A percentile compares a stretch with the other conserved stretches of the same genome.
phyloP scores from a whole-genome alignment of 164 flowering plant species.

The Nelumbo lutea region DNA sequence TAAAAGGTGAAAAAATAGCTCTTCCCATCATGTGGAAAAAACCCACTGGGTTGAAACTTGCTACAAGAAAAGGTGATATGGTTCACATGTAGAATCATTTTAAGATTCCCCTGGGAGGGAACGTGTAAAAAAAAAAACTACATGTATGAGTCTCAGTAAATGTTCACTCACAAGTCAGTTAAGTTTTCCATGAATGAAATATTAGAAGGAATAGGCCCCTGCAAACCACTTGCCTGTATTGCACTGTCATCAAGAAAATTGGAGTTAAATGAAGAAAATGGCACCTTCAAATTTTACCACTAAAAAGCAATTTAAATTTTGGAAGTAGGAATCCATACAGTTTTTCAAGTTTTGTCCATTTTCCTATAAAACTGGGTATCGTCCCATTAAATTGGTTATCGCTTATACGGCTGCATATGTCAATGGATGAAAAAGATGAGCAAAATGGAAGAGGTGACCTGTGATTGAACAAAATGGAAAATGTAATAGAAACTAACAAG shows the following conservation, averaged over 20 bases:
- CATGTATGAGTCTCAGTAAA: too few species aligned
- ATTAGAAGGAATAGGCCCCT: slow-evolving; percentile 60
- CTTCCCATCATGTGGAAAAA: too few species aligned
- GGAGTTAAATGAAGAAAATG: not conserved
- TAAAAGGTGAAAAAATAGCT: too few species aligned
- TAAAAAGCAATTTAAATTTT: not conserved
- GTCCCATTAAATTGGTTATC: not conserved
- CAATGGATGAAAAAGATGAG: not conserved
- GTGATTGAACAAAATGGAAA: not conserved
- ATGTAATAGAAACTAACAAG: not conserved
- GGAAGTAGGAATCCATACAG: not conserved
- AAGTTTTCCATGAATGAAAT: slow-evolving; percentile 42
- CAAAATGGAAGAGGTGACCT: not conserved
- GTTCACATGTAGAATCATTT: too few species aligned
- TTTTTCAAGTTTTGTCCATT: not conserved
- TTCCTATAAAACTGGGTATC: not conserved
- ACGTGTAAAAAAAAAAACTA: too few species aligned
- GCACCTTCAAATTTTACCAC: not conserved
- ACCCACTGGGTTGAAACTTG: too few species aligned
- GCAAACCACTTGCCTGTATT: slow-evolving; percentile 59
- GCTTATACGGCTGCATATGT: not conserved
- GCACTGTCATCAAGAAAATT: slow-evolving; percentile 30
- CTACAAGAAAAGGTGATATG: too few species aligned
- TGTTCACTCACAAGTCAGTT: slow-evolving; percentile 40
- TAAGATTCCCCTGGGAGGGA: too few species aligned